Evolutionary conservation across 78 protist genomes (phyloP).

Genomic region (Tieghemostelium lacteum): DNA sequence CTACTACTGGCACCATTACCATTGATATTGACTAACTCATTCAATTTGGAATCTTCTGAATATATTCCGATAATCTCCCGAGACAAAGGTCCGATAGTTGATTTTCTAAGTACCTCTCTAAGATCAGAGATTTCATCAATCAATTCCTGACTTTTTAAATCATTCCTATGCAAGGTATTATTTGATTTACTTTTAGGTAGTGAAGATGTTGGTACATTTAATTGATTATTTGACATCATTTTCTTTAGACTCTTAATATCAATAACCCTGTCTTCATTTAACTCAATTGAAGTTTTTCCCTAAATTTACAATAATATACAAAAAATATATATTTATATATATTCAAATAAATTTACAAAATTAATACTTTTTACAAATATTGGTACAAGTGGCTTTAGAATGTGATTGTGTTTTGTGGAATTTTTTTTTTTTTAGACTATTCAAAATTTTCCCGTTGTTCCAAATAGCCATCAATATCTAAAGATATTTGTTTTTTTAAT

Average conservation of each 20-base stretch:
- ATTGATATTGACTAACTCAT: not conserved
- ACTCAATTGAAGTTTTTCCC: not conserved
- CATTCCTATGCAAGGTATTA: constrained; percentile 39
- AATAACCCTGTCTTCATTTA: not conserved
- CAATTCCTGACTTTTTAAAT: constrained; percentile 43
- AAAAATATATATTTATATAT: too few relatives aligned
- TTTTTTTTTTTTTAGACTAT: too few relatives aligned
- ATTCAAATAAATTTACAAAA: too few relatives aligned
- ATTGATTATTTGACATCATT: not conserved
- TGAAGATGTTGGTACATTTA: not conserved
- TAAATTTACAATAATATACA: too few relatives aligned
- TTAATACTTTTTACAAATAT: not conserved
- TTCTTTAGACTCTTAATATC: too few relatives aligned
- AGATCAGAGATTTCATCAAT: constrained; percentile 70
- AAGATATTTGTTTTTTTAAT: too few relatives aligned
- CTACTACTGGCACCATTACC: not conserved
- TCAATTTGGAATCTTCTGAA: constrained; percentile 17
- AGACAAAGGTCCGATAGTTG: constrained; percentile 53
- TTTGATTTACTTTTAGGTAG: not conserved
- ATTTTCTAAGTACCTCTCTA: constrained; percentile 45
- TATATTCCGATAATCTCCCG: constrained; percentile 20
- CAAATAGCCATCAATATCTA: too few relatives aligned
- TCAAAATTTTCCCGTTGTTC: too few relatives aligned
- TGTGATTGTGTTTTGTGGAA: too few relatives aligned
- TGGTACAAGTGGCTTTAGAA: too few relatives aligned